Evolutionary conservation across 2,329 filamentous ascomycete genomes (phyloP).

Genomic region (Verticillium tricorpus): DNA sequence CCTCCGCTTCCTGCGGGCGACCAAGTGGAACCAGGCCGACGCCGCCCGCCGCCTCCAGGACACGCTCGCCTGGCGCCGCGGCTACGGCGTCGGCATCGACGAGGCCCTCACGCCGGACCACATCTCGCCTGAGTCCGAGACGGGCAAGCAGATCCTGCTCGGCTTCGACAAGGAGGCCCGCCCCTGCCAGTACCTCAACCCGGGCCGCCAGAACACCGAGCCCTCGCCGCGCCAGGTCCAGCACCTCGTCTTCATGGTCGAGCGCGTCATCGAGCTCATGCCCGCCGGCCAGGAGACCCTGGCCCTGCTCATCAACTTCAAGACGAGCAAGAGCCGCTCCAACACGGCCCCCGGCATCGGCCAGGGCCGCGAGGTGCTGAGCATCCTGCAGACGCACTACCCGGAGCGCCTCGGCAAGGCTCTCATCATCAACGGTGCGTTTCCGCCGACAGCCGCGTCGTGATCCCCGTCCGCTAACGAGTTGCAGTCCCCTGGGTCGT

Average conservation of each 20-base stretch:
- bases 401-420: constrained; percentile 87
- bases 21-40: constrained; percentile 78
- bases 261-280: constrained; percentile 84
- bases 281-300: constrained; percentile 81
- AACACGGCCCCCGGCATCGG: constrained; percentile 69
- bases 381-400: constrained; percentile 93
- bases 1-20: constrained; percentile 86
- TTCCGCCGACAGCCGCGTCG: no score
- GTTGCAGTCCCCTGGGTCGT: constrained; percentile 85
- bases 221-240: constrained; percentile 81
- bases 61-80: constrained; percentile 83
- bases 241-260: constrained; percentile 93
- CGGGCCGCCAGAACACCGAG: constrained; percentile 89
- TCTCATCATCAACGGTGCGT: constrained; percentile 79
- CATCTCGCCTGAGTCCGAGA: constrained; percentile 91
- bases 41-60: constrained; percentile 74
- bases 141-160: constrained; percentile 86
- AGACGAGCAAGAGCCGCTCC: constrained; percentile 67
- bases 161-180: constrained; percentile 82
- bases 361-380: constrained; percentile 77
- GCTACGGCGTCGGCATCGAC: constrained; percentile 65
- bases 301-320: constrained; percentile 88
- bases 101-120: constrained; percentile 76
- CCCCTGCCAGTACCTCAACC: constrained; percentile 89
- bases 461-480: not conserved